These are phyloP conservation scores for Botryotinia convoluta DNA, from an alignment of 2,329 filamentous ascomycete species.

Conservation along the genomic window DNA sequence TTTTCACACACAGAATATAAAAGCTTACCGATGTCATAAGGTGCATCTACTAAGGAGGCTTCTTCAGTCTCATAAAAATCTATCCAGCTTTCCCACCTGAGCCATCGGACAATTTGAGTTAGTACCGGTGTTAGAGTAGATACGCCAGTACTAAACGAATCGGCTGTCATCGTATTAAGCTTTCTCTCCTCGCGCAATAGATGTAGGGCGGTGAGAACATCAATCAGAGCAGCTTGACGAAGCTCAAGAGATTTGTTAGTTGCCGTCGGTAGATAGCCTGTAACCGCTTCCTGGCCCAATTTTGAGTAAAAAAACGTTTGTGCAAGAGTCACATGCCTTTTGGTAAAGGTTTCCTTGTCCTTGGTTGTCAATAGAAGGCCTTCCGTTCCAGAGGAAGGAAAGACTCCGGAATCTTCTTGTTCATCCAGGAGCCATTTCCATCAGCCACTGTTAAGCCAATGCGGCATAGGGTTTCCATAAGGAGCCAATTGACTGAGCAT, in stretches of 20 bases:
- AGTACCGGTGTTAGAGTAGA: constrained; percentile 68
- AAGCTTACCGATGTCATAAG: constrained; percentile 51
- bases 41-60: constrained; percentile 49
- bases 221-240: constrained; percentile 59
- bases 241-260: constrained; percentile 50
- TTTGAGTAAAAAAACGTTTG: constrained; percentile 62
- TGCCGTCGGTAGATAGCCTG: constrained; percentile 66
- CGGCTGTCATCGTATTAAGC: constrained; percentile 60
- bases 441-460: constrained; percentile 59
- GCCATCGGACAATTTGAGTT: constrained; percentile 77
- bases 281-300: constrained; percentile 48
- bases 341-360: constrained; percentile 54
- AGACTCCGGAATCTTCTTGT: constrained; percentile 40
- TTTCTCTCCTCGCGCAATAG: constrained; percentile 88
- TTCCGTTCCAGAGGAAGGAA: constrained; percentile 23
- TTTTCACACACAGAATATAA: background rate
- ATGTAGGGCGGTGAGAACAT: constrained; percentile 75
- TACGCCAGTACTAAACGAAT: constrained; percentile 45
- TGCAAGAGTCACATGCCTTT: constrained; percentile 55
- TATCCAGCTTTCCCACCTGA: constrained; percentile 69
- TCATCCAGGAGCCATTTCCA: constrained; percentile 72
- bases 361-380: constrained; percentile 34
- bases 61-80: constrained; percentile 61
- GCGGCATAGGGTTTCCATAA: constrained; percentile 40
- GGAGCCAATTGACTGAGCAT: constrained; percentile 47